A percentile compares a stretch with the other conserved stretches of the same genome.
Conservation (phyloP, 169 alveolate genomes). For the Cryptosporidium canis region DNA sequence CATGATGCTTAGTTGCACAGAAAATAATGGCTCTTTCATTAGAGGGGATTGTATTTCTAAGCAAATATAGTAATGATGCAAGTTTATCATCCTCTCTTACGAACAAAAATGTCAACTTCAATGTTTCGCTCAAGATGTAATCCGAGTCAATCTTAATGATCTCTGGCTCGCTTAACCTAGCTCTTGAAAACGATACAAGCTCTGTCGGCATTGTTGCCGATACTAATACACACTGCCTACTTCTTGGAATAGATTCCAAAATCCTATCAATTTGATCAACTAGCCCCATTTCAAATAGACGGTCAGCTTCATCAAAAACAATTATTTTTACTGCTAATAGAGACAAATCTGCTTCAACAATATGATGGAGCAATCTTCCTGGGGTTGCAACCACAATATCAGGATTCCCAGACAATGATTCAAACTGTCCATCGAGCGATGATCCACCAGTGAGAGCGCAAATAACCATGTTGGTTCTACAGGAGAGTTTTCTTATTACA, state of each 20-base stretch:
- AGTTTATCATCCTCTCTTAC: conserved; percentile 86
- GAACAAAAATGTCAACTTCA: conserved; percentile 82
- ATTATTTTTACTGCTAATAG: conserved; percentile 86
- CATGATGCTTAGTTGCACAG: conserved; percentile 93
- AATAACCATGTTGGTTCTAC: conserved; percentile 85
- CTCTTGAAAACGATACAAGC: conserved; percentile 88
- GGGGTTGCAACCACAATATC: conserved; percentile 96
- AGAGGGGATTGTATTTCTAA: conserved; percentile 80
- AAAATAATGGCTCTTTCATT: conserved; percentile 85
- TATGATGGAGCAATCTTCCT: conserved; percentile 92
- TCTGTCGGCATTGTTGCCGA: conserved; percentile 95
- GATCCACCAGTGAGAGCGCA: conserved; percentile 94
- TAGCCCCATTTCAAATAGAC: conserved; percentile 93
- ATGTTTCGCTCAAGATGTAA: conserved; percentile 84
- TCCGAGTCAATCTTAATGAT: conserved; percentile 89
- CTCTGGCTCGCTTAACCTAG: conserved; percentile 91
- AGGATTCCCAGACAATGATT: conserved; percentile 91
- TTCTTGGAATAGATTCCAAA: conserved; percentile 83
- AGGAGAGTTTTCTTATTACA: conserved; percentile 82
- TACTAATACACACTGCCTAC: conserved; percentile 88
- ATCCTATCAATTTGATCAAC: conserved; percentile 89
- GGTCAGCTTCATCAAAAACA: conserved; percentile 96
- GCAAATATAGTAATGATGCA: conserved; percentile 84
- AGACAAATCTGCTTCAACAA: conserved; percentile 89
- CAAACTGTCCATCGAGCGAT: conserved; percentile 91